These are phyloP conservation scores for Penicillium sp. DNA, from an alignment of 2,329 filamentous ascomycete species.

Conservation along the genomic window DNA sequence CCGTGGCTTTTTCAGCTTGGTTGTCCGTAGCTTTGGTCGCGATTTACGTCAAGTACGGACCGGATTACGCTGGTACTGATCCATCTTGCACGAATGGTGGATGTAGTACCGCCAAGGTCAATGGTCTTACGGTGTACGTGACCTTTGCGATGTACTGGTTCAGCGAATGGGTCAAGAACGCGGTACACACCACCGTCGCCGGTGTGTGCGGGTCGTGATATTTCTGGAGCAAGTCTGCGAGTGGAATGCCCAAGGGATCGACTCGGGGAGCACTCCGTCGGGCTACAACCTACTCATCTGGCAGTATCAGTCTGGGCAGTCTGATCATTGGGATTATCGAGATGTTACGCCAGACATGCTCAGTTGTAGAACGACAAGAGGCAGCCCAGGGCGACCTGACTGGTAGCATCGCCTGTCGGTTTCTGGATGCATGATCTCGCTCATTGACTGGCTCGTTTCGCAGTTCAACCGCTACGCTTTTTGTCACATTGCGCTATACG, in stretches of 20 bases:
- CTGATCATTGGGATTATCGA: conserved; percentile 84
- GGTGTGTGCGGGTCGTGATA: conserved; percentile 94
- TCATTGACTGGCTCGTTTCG: conserved; percentile 79
- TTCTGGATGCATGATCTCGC: conserved; percentile 67
- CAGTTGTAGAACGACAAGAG: conserved; percentile 65
- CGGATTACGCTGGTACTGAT: conserved; percentile 46
- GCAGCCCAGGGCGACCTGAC: conserved; percentile 65
- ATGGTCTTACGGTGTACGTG: conserved; percentile 77
- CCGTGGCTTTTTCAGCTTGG: conserved; percentile 74
- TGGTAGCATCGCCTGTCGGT: conserved; percentile 63
- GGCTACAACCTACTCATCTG: conserved; percentile 84
- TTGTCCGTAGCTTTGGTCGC: conserved; percentile 81
- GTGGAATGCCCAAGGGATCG: conserved; percentile 67
- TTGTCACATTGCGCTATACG: conserved; percentile 87
- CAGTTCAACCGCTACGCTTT: conserved; percentile 93
- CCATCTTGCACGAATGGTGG: conserved; percentile 56
- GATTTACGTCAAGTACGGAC: conserved; percentile 79
- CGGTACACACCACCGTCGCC: conserved; percentile 79
- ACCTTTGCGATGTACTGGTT: conserved; percentile 95
- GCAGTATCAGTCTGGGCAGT: conserved; percentile 82
- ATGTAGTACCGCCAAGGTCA: conserved; percentile 72
- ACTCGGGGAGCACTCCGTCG: conserved; percentile 80
- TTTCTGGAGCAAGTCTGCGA: conserved; percentile 61
- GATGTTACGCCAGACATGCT: conserved; percentile 74
- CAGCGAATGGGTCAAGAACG: conserved; percentile 89